Evolutionary conservation across 1,284 basidiomycete genomes (phyloP).

Genomic region (Vanrija humicola): DNA sequence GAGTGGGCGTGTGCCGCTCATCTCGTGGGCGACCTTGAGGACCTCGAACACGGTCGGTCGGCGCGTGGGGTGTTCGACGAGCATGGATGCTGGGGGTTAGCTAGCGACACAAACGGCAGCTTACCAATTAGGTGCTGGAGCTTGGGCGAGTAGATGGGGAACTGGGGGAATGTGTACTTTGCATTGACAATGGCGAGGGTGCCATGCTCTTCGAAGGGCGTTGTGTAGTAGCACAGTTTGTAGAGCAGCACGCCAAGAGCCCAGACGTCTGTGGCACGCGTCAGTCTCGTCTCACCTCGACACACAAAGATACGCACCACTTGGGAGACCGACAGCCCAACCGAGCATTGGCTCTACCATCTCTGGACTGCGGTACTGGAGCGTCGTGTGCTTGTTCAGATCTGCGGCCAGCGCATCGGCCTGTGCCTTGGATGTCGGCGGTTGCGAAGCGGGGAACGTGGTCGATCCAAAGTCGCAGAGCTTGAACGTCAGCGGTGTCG

Average conservation of each 20-base stretch:
- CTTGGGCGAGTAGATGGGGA: conserved; percentile 83
- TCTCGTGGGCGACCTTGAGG: conserved; percentile 67
- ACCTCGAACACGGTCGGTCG: conserved; percentile 78
- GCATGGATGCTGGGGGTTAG: conserved; percentile 65
- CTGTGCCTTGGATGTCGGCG: conserved; percentile 71
- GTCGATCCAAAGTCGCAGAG: conserved; percentile 98
- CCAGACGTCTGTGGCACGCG: conserved; percentile 59
- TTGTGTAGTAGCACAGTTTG: conserved; percentile 95
- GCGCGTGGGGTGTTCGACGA: conserved; percentile 77
- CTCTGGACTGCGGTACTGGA: conserved; percentile 95
- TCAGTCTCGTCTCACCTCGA: conserved; percentile 10
- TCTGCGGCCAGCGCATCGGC: conserved; percentile 84
- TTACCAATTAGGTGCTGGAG: conserved; percentile 83
- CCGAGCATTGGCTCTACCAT: conserved; percentile 74
- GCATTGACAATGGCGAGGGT: conserved; percentile 94
- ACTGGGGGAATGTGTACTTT: conserved; percentile 88
- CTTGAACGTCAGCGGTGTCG: conserved; percentile 68
- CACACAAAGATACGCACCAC: conserved; percentile 50
- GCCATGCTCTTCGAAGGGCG: conserved; percentile 95
- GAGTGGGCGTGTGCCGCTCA: conserved; percentile 76
- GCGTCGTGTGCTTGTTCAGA: conserved; percentile 87
- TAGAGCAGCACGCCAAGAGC: conserved; percentile 72
- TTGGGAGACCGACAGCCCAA: conserved; percentile 44
- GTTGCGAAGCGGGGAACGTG: conserved; percentile 63
- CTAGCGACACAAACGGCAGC: conserved; percentile 33